A percentile compares a stretch with the other conserved stretches of the same genome.
phyloP scores from a whole-genome alignment of 306 rosid species.

The Corylus heterophylla region DNA sequence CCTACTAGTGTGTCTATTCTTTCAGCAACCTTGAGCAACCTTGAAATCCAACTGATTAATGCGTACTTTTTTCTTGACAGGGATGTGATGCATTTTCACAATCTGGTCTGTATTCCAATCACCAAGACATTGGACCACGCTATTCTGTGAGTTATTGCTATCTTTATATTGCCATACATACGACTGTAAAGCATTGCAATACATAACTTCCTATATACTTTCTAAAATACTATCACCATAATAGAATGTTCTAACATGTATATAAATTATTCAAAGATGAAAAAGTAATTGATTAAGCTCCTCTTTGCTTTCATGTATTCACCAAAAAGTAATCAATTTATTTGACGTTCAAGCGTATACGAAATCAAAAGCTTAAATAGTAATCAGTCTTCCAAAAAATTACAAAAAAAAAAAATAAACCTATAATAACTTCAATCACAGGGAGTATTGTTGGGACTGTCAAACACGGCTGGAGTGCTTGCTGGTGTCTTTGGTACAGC shows the following conservation, averaged over 20 bases:
- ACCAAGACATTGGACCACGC: constrained; percentile 96
- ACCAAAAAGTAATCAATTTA: not conserved
- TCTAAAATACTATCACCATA: not conserved
- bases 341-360: not conserved
- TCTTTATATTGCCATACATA: constrained; percentile 1
- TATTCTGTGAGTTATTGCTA: constrained; percentile 76
- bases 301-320: not conserved
- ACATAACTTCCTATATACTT: not conserved
- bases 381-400: not conserved
- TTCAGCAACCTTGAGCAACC: not conserved
- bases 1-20: not conserved
- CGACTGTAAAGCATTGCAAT: not conserved
- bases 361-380: not conserved
- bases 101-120: constrained; percentile 91
- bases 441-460: constrained; percentile 91
- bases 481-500: constrained; percentile 98
- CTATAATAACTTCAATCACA: constrained; percentile 34
- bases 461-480: constrained; percentile 95
- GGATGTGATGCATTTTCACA: constrained; percentile 95
- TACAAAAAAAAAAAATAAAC: not conserved
- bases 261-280: not conserved
- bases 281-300: not conserved
- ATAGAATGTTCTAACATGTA: not conserved
- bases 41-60: constrained; percentile 8
- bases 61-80: constrained; percentile 40